Conservation (phyloP, 2,329 filamentous ascomycete genomes). For the Pyrenophora tritici-repentis region DNA sequence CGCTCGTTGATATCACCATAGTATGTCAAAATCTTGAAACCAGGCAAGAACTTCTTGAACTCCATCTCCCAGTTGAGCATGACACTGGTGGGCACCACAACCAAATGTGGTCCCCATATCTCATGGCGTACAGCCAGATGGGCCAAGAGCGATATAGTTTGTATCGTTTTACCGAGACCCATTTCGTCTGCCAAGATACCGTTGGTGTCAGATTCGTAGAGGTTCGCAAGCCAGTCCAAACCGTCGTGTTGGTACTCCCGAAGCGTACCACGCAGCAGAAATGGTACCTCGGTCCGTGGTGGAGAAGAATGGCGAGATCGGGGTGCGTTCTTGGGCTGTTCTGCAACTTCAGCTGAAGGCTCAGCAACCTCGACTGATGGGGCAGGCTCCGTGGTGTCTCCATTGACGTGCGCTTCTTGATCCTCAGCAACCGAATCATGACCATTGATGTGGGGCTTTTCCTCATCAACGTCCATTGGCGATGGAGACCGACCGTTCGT, state of each 20-base stretch:
- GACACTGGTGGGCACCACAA: conserved; percentile 96
- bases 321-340: conserved; percentile 20
- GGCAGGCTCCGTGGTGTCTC: conserved; percentile 6
- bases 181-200: conserved; percentile 98
- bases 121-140: conserved; percentile 89
- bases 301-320: conserved; percentile 41
- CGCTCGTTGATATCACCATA: conserved; percentile 94
- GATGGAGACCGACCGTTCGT: conserved; percentile 42
- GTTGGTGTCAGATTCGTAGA: conserved; percentile 92
- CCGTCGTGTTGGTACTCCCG: conserved; percentile 97
- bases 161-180: conserved; percentile 97
- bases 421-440: conserved; percentile 4
- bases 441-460: conserved; percentile 40
- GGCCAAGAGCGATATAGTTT: conserved; percentile 91
- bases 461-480: conserved; percentile 51
- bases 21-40: conserved; percentile 97
- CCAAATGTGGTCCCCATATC: conserved; percentile 93
- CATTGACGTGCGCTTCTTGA: conserved; percentile 20
- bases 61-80: conserved; percentile 99
- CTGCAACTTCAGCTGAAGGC: conserved; percentile 18
- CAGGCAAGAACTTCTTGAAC: conserved; percentile 98
- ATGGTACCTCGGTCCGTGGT: conserved; percentile 50
- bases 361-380: conserved; percentile 23
- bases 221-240: conserved; percentile 92
- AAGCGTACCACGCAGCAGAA: conserved; percentile 79